Base-by-base conservation (phyloP, 345 rosid species). In the Salix viminalis region DNA sequence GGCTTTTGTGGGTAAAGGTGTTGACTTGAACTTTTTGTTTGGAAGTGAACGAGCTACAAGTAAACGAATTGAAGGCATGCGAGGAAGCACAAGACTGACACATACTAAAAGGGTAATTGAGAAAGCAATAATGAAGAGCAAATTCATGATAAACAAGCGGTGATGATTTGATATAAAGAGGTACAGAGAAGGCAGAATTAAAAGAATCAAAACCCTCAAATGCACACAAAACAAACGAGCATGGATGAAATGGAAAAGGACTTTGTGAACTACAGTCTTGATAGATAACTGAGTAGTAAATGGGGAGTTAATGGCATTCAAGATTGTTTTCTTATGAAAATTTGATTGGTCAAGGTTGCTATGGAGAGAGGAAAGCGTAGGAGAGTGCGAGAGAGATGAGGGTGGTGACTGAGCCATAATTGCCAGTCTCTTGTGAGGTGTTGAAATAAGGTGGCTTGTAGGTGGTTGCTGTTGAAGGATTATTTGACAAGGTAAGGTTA, bases 1-100 rank as follows among this genome's bases (percentile, higher is more conserved):
- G 60, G 84, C 74, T 48, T 84, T 81, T 44, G 85, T 76, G 2
- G 89, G 64, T 70, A 83, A 54, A 44, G 86, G 36, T 7, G 83
- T 65, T 56, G 86, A 75, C 42, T 77, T 72, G 56, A 88, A 74
- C 80, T 86, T 34, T 34, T 34, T 90, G 50, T 82, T 75, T 7
- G 91, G 87, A 5, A 90, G 74, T 34, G 90, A 88, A 4, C 92
- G 92, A 79, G 93, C 81, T 52, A 90, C 86, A 67, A 88, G 75
- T 54, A 85, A 82, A n/a, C 91, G 86, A 62, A 92, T 80, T 0
- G 88, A 86, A 14, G 90, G 92, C 13, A 92, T 76, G 60, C 88
- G 87, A 77, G 94, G 94, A 68, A 88, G 88, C 41, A 91, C 87
- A 30, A 88, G 80, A 72, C 86, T 88, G 77, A 90, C 85, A 21